phyloP scores from a whole-genome alignment of 192 early-diverging fungal genomes.

The Coemansia sp. region DNA sequence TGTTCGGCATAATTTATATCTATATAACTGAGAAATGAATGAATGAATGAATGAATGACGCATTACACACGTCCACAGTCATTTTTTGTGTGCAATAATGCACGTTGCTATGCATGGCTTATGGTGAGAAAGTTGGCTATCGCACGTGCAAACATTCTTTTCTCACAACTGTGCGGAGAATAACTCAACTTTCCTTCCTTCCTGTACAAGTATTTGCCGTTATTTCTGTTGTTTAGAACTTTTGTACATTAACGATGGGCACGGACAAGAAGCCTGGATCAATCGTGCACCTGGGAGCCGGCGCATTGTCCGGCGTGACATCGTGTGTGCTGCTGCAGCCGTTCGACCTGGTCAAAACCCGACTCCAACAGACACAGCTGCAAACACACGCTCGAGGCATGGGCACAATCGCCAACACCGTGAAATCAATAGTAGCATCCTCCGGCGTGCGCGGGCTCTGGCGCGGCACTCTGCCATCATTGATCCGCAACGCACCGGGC shows the following conservation, averaged over 20 bases:
- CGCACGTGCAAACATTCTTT: neutral
- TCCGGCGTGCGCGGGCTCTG: conserved; percentile 53
- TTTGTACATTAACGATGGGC: conserved; percentile 14
- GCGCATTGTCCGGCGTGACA: conserved; percentile 73
- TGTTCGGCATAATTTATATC: conserved; percentile 2
- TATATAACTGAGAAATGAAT: too few species aligned
- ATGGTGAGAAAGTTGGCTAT: neutral
- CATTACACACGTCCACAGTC: too few species aligned
- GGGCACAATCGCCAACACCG: conserved; percentile 46
- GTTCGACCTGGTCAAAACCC: conserved; percentile 83
- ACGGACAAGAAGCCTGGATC: conserved; percentile 36
- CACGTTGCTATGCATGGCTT: neutral
- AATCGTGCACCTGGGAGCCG: conserved; percentile 69
- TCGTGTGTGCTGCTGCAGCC: conserved; percentile 85
- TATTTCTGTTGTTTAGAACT: conserved; percentile 1
- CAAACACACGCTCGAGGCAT: conserved; percentile 8
- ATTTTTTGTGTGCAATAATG: neutral
- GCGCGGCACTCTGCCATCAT: conserved; percentile 51
- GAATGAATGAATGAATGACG: too few species aligned
- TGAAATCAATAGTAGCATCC: conserved; percentile 59
- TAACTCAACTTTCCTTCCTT: neutral
- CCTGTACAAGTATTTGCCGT: neutral
- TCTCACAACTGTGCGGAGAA: neutral
- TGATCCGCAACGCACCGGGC: conserved; percentile 53
- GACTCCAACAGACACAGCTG: conserved; percentile 63